These are phyloP conservation scores for Sporothrix mexicana DNA, from an alignment of 2,329 filamentous ascomycete species.

Conservation along the genomic window DNA sequence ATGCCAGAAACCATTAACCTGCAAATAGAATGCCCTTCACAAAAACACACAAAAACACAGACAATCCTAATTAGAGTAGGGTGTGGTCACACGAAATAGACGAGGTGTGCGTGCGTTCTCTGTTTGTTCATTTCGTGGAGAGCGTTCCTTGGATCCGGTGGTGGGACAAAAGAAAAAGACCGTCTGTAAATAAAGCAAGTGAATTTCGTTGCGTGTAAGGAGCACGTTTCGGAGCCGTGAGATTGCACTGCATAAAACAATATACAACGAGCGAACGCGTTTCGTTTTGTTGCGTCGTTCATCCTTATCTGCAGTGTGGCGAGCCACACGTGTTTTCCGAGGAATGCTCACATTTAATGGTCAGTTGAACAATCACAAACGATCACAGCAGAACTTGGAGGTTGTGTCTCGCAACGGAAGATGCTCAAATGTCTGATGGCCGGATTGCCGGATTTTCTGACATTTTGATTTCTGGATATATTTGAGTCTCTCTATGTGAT, in stretches of 20 bases:
- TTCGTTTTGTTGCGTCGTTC: background rate
- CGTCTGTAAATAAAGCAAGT: background rate
- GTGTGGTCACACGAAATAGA: background rate
- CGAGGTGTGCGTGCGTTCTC: background rate
- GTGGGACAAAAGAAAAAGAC: background rate
- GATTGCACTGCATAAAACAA: too few relatives aligned
- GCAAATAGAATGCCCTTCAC: background rate
- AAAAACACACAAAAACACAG: background rate
- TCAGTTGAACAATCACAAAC: too few relatives aligned
- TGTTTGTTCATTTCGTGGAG: background rate
- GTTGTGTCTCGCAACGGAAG: conserved; percentile 6
- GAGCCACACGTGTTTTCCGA: conserved; percentile 18
- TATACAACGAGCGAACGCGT: background rate
- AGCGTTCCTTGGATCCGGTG: background rate
- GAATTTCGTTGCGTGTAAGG: background rate
- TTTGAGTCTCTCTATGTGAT: background rate
- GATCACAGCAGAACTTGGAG: too few relatives aligned
- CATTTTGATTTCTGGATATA: too few relatives aligned
- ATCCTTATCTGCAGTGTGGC: background rate
- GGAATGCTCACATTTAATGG: background rate
- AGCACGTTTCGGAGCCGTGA: background rate
- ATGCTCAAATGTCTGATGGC: conserved; percentile 7
- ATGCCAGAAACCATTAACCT: too few relatives aligned
- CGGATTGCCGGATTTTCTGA: background rate
- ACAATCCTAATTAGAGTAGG: too few relatives aligned